Evolutionary conservation across 2,329 filamentous ascomycete genomes (phyloP).

Genomic region (Aspergillus cejpii): DNA sequence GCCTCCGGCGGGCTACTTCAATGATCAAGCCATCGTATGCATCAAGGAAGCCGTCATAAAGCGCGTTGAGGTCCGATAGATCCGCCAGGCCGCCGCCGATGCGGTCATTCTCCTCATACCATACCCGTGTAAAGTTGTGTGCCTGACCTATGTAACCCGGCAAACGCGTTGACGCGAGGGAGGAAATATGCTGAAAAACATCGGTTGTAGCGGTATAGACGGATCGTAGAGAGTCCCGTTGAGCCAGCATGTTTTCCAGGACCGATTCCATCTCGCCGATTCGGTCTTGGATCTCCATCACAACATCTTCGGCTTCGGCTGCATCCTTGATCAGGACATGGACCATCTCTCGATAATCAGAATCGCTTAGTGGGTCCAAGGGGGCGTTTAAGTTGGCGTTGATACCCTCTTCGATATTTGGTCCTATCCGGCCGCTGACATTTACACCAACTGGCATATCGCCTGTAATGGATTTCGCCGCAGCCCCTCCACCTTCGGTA

Average conservation of each 20-base stretch:
- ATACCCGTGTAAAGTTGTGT: slow-evolving; percentile 48
- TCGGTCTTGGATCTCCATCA: slow-evolving; percentile 64
- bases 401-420: slow-evolving; percentile 30
- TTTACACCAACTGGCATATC: slow-evolving; percentile 52
- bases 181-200: slow-evolving; percentile 61
- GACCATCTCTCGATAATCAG: slow-evolving; percentile 77
- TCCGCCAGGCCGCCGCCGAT: slow-evolving; percentile 66
- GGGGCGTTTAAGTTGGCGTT: slow-evolving; percentile 37
- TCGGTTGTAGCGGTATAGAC: slow-evolving; percentile 54
- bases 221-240: slow-evolving; percentile 53
- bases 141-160: slow-evolving; percentile 46
- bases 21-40: slow-evolving; percentile 80
- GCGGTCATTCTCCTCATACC: slow-evolving; percentile 66
- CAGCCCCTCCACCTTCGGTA: slow-evolving; percentile 72
- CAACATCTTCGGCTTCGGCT: slow-evolving; percentile 56
- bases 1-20: slow-evolving; percentile 69
- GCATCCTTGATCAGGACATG: slow-evolving; percentile 59
- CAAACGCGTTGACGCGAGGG: slow-evolving; percentile 57
- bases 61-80: slow-evolving; percentile 67
- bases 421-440: slow-evolving; percentile 28
- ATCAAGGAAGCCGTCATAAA: slow-evolving; percentile 79
- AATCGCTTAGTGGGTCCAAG: slow-evolving; percentile 64
- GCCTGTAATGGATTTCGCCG: slow-evolving; percentile 58
- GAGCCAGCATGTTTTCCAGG: slow-evolving; percentile 56
- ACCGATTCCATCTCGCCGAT: slow-evolving; percentile 70